These are phyloP conservation scores for Arthrocladium fulminans DNA, from an alignment of 2,329 filamentous ascomycete genomes.

Conservation along the genomic window DNA sequence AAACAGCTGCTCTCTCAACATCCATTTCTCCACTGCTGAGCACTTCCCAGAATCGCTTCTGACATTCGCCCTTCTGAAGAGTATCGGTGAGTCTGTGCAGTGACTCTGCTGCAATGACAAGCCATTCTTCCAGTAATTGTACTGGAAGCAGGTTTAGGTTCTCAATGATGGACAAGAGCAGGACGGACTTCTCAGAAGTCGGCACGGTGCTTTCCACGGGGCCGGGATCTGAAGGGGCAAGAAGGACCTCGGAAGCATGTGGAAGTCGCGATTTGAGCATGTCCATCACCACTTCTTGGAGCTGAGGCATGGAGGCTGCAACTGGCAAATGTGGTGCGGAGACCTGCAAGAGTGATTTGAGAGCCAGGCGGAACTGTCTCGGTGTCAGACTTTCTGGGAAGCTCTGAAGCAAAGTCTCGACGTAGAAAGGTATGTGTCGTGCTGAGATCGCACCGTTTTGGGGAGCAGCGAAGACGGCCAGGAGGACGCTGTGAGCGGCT, in stretches of 20 bases:
- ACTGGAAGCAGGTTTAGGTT: constrained; percentile 65
- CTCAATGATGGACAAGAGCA: constrained; percentile 70
- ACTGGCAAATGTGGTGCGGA: constrained; percentile 71
- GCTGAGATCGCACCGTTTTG: constrained; percentile 64
- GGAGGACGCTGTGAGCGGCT: constrained; percentile 71
- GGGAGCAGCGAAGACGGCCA: constrained; percentile 72
- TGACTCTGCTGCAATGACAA: constrained; percentile 60
- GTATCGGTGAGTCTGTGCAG: constrained; percentile 56
- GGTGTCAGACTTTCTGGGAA: constrained; percentile 72
- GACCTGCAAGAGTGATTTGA: constrained; percentile 75
- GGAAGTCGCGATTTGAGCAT: constrained; percentile 60
- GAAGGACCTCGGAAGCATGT: constrained; percentile 43
- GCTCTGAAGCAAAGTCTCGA: constrained; percentile 67
- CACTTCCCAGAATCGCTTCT: constrained; percentile 68
- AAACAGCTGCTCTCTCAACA: constrained; percentile 68
- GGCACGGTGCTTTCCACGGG: constrained; percentile 25
- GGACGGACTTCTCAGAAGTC: constrained; percentile 69
- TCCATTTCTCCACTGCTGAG: constrained; percentile 79
- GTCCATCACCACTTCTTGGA: constrained; percentile 74
- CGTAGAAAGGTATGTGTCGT: constrained; percentile 69
- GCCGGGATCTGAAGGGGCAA: constrained; percentile 32
- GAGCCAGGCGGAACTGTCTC: constrained; percentile 79
- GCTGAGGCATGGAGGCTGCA: constrained; percentile 60
- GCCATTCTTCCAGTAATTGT: constrained; percentile 67
- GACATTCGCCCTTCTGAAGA: constrained; percentile 54